Evolutionary conservation across 2,329 filamentous ascomycete genomes (phyloP), one percentile per base, ranked within the genome.

Genomic region (Colletotrichum truncatum): DNA sequence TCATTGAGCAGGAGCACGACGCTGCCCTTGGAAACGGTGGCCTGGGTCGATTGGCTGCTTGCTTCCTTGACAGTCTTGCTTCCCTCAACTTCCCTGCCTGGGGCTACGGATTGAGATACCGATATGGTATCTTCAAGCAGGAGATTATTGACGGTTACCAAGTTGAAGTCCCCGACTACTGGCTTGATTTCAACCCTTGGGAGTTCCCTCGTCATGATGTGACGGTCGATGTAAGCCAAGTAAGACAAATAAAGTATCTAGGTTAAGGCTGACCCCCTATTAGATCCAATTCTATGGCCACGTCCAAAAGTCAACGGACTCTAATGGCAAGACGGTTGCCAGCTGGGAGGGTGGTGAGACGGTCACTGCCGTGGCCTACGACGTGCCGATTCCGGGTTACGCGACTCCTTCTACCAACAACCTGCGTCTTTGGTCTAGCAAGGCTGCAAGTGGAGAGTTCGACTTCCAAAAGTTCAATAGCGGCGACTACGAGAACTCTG

Each of bases 401-500:
- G 89, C 89, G 67, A 99, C 96, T 0, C 84, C 89, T 7, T 95
- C 94, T 10, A 98, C 94, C 71, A 99, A 99, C 84, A 99, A 99
- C 81, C 85, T 99, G 68, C 91, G 96, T 66, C 85, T 99, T 38
- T 99, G 96, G 96, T 97, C 94, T 45, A 98, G 94, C 84, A 98
- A 98, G 81, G 95, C 96, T 43, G 94, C 94, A 46, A 95, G 93
- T 72, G 96, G 96, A 70, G 96, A 99, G 79, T 99, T 99, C 70
- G 95, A 99, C 81, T 99, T 99, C 82, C 95, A 98, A 75, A 98
- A 98, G 78, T 99, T 99, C 89, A 99, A 99, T 82, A 96, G 87
- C 65, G 96, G 96, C 68, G 94, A 99, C 73, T 99, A 99, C 76
- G 96, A 99, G 81, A 96, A 93, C 81, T 97, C 96, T 11, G 96